Evolutionary conservation across 805 yeast species (phyloP).

Genomic region (Yamadazyma akitaensis): DNA sequence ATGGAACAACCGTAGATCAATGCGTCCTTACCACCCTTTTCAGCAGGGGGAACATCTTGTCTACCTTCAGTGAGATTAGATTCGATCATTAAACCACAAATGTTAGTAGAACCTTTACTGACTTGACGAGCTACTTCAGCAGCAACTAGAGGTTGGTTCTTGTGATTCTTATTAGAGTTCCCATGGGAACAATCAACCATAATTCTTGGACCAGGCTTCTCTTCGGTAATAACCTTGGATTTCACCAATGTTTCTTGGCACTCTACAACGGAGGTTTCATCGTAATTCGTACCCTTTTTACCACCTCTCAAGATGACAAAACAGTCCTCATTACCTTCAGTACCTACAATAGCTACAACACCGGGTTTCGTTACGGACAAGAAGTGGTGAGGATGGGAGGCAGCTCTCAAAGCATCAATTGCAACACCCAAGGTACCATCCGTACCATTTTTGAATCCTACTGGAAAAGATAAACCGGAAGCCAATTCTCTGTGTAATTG

Average conservation of each 20-base stretch:
- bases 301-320: constrained; percentile 97
- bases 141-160: constrained; percentile 94
- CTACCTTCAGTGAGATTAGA: constrained; percentile 88
- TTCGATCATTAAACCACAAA: constrained; percentile 96
- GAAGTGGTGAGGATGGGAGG: constrained; percentile 90
- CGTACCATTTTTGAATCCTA: constrained; percentile 98
- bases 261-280: constrained; percentile 67
- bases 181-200: constrained; percentile 99
- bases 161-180: constrained; percentile 89
- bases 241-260: constrained; percentile 63
- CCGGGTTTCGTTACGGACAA: constrained; percentile 98
- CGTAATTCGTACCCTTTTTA: constrained; percentile 89
- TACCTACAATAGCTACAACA: constrained; percentile 91
- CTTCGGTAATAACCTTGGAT: constrained; percentile 22
- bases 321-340: constrained; percentile 92
- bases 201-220: constrained; percentile 49
- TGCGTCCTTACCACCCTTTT: constrained; percentile 46
- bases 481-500: constrained; percentile 97
- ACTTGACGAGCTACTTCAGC: constrained; percentile 78
- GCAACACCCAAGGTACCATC: constrained; percentile 94
- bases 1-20: constrained; percentile 92
- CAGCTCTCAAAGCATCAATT: constrained; percentile 89
- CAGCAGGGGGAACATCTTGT: constrained; percentile 67
- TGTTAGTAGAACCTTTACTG: constrained; percentile 69
- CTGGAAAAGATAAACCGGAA: constrained; percentile 97